These are phyloP conservation scores for Phanerodontia chrysosporium DNA, from an alignment of 768 basidiomycete species.

Conservation along the genomic window DNA sequence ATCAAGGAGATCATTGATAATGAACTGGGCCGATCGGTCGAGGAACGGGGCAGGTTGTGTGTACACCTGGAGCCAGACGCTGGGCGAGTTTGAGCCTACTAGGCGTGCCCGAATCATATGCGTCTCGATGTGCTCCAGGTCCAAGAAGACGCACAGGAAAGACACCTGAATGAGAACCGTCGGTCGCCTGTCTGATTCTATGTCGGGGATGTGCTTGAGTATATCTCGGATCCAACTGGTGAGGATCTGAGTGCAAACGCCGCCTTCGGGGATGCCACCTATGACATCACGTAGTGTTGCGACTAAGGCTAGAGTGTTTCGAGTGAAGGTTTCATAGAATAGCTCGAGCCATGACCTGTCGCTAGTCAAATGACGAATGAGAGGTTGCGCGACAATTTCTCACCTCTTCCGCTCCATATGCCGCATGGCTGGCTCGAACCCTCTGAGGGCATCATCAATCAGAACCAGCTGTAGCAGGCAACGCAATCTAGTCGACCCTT, in stretches of 20 bases:
- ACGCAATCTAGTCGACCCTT: neutral
- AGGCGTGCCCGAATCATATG: neutral
- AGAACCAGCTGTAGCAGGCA: neutral
- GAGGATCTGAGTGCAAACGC: neutral
- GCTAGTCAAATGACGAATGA: neutral
- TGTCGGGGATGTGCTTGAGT: neutral
- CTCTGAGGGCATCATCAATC: neutral
- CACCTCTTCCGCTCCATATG: conserved; percentile 20
- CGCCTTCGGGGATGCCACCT: neutral
- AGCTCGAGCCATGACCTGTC: neutral
- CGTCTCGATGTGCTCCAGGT: no score
- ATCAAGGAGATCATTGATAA: neutral
- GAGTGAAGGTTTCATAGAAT: neutral
- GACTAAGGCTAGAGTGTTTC: neutral
- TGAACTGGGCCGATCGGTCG: neutral
- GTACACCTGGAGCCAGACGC: neutral
- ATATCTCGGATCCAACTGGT: neutral
- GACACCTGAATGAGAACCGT: neutral
- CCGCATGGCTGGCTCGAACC: neutral
- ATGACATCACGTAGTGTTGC: neutral
- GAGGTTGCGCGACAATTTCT: neutral
- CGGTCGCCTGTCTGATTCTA: neutral
- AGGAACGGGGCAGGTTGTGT: neutral
- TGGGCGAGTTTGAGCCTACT: neutral
- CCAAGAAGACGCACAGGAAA: neutral